phyloP scores from a whole-genome alignment of 2,329 filamentous ascomycete species.

The Fusarium compactum region DNA sequence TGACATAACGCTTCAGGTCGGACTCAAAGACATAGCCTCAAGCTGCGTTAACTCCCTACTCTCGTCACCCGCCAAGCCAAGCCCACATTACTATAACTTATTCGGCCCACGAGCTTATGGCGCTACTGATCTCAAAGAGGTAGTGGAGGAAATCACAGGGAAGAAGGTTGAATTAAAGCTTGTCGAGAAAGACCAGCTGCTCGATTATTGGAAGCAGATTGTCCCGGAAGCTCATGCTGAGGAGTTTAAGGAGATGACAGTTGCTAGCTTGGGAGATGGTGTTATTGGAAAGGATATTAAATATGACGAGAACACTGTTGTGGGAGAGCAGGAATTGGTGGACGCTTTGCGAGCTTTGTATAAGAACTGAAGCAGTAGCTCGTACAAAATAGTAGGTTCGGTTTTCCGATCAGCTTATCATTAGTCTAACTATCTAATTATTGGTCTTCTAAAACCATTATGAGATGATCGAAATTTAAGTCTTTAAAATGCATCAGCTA shows the following conservation, averaged over 20 bases:
- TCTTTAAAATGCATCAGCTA: neutral
- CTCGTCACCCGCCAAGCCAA: constrained; percentile 15
- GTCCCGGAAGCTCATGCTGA: constrained; percentile 40
- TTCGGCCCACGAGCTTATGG: constrained; percentile 49
- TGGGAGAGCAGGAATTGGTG: constrained; percentile 45
- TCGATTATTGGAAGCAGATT: constrained; percentile 40
- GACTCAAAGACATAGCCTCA: constrained; percentile 48
- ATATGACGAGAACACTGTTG: constrained; percentile 42
- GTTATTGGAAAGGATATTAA: constrained; percentile 42
- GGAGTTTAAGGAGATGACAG: constrained; percentile 49
- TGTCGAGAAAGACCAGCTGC: constrained; percentile 43
- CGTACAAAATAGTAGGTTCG: too few species aligned
- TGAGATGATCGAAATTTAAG: accelerated
- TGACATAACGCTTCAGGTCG: constrained; percentile 39
- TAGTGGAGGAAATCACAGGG: constrained; percentile 46
- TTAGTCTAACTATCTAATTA: neutral
- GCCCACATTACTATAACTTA: constrained; percentile 41
- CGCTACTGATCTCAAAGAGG: constrained; percentile 46
- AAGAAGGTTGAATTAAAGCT: constrained; percentile 43
- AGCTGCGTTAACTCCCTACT: constrained; percentile 45
- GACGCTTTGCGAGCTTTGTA: constrained; percentile 40
- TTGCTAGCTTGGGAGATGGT: constrained; percentile 43
- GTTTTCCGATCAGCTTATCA: neutral
- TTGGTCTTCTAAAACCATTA: too few species aligned
- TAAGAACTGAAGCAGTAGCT: neutral